These are phyloP conservation scores for Ilex paraguariensis DNA, from an alignment of 305 asterid species.

Conservation along the genomic window DNA sequence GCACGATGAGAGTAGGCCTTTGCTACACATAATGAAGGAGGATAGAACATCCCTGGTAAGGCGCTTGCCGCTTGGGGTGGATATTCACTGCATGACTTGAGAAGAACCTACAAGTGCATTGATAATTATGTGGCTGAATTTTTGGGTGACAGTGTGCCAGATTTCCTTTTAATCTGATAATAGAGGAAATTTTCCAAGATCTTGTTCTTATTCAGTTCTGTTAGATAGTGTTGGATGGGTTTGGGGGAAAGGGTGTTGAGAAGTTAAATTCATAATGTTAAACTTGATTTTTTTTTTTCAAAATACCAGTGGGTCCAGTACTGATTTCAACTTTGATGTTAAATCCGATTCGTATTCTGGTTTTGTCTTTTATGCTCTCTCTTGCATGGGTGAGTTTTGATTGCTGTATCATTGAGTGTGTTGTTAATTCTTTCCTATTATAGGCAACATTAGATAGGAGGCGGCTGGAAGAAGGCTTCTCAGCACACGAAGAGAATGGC, in stretches of 20 bases:
- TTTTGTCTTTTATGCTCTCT: neutral
- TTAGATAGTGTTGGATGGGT: too few relatives aligned
- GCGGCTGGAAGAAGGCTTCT: conserved; percentile 26
- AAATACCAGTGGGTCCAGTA: neutral
- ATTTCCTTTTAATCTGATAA: too few relatives aligned
- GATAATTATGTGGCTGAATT: neutral
- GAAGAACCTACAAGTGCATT: neutral
- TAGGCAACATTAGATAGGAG: conserved; percentile 54
- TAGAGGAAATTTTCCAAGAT: too few relatives aligned
- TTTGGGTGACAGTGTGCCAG: too few relatives aligned
- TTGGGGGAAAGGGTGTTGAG: neutral
- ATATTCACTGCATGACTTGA: neutral
- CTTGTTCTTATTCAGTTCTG: neutral
- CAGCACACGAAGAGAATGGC: conserved; percentile 31
- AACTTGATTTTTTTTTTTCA: too few relatives aligned
- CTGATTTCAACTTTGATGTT: neutral
- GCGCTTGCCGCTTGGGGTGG: conserved; percentile 5
- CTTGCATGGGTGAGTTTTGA: conserved; percentile 1
- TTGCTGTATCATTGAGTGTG: conserved; percentile 17
- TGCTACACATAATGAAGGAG: conserved; percentile 35
- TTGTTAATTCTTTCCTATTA: conserved; percentile 12
- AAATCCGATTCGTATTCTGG: neutral
- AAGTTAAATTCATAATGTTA: neutral
- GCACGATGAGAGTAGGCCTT: conserved; percentile 34
- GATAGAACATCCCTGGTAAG: conserved; percentile 48